Conservation (phyloP, 2,329 filamentous ascomycete genomes). For the Tolypocladium nubicola region DNA sequence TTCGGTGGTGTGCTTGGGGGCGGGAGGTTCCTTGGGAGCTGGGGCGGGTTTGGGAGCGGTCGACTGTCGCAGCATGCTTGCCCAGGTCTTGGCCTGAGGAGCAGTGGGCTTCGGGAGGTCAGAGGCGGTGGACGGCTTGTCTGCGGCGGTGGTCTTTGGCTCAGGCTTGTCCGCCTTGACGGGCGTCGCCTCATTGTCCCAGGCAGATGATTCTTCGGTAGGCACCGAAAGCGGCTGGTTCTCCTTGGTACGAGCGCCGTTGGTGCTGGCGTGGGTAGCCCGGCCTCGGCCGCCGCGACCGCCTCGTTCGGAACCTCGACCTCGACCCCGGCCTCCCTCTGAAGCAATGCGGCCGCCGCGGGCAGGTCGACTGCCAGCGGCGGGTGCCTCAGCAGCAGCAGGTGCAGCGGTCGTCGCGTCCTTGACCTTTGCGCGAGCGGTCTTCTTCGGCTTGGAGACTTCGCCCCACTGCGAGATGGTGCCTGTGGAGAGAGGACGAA, state of each 20-base stretch:
- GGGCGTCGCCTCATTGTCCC: constrained; percentile 29
- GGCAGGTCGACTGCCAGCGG: constrained; percentile 33
- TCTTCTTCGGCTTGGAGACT: constrained; percentile 72
- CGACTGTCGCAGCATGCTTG: constrained; percentile 60
- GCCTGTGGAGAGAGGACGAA: constrained; percentile 35
- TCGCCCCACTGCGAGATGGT: constrained; percentile 76
- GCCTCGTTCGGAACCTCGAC: constrained; percentile 52
- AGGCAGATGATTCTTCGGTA: constrained; percentile 54
- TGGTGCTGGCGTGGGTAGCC: constrained; percentile 44
- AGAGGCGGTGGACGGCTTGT: constrained; percentile 18
- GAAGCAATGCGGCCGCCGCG: constrained; percentile 52
- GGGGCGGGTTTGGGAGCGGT: constrained; percentile 44
- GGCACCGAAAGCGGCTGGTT: constrained; percentile 50
- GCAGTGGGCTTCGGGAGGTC: constrained; percentile 28
- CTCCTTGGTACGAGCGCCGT: constrained; percentile 51
- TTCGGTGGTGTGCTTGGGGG: constrained; percentile 28
- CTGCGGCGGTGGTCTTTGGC: constrained; percentile 20
- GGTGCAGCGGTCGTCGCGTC: constrained; percentile 44
- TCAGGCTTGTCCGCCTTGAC: constrained; percentile 19
- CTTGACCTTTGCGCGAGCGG: constrained; percentile 63
- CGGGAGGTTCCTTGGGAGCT: constrained; percentile 8
- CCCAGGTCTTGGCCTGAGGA: constrained; percentile 53
- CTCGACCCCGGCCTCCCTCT: constrained; percentile 52
- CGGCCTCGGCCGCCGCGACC: constrained; percentile 54
- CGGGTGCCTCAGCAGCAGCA: constrained; percentile 34